Percentiles rank a stretch among this genome's conserved stretches.
Evolutionary conservation across 208 protist species (phyloP).

Genomic region (Leishmania mexicana): DNA sequence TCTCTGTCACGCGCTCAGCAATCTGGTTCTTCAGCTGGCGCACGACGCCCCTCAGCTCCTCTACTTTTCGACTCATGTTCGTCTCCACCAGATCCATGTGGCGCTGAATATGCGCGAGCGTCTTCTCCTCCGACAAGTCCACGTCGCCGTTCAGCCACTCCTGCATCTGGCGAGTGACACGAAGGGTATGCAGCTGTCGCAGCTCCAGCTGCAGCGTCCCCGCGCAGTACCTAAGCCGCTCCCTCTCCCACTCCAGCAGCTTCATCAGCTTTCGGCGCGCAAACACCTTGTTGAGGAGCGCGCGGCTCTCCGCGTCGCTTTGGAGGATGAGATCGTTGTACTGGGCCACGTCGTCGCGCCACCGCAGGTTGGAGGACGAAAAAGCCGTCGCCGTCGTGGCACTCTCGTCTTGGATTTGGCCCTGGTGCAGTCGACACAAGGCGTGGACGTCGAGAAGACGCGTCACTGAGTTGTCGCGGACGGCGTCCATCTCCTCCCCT

Average conservation of each 20-base stretch:
- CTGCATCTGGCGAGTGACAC: conserved; percentile 96
- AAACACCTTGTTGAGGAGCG: conserved; percentile 77
- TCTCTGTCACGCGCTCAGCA: conserved; percentile 77
- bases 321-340: conserved; percentile 87
- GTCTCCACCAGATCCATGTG: conserved; percentile 74
- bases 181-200: conserved; percentile 92
- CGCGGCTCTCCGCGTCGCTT: conserved; percentile 77
- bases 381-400: conserved; percentile 86
- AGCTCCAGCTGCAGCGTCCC: conserved; percentile 88
- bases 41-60: conserved; percentile 66
- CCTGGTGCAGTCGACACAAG: conserved; percentile 86
- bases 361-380: conserved; percentile 72
- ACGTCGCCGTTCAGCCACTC: conserved; percentile 89
- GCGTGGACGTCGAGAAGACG: conserved; percentile 67
- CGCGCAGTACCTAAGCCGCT: conserved; percentile 75
- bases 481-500: conserved; percentile 25
- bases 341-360: conserved; percentile 56
- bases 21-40: conserved; percentile 67
- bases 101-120: conserved; percentile 65
- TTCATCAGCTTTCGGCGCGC: conserved; percentile 85
- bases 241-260: conserved; percentile 70
- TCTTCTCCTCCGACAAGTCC: conserved; percentile 59
- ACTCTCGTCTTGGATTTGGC: conserved; percentile 93
- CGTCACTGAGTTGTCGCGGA: conserved; percentile 31
- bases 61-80: conserved; percentile 78